A percentile compares a stretch with the other conserved stretches of the same genome.
These are phyloP conservation scores for Geotrichum bryndzae DNA, from an alignment of 1,139 yeast genomes.

Conservation along the genomic window DNA sequence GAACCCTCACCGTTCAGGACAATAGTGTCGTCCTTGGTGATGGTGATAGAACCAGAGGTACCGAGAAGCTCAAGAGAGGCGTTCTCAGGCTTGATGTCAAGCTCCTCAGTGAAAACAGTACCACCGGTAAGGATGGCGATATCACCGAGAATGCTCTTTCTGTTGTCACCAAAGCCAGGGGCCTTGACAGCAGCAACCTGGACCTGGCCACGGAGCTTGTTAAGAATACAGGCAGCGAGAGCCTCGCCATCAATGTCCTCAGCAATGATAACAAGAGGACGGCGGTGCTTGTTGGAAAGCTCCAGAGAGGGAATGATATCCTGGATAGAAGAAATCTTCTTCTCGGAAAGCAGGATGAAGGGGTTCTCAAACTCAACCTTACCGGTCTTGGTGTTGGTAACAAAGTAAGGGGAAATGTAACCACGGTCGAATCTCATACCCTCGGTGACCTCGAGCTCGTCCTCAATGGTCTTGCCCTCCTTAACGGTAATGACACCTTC, in stretches of 20 bases:
- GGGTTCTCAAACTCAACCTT: slow-evolving; percentile 98
- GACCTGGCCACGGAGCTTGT: slow-evolving; percentile 98
- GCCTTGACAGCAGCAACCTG: slow-evolving; percentile 99
- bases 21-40: slow-evolving; percentile 97
- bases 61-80: slow-evolving; percentile 91
- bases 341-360: slow-evolving; percentile 79
- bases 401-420: slow-evolving; percentile 94
- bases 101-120: slow-evolving; percentile 96
- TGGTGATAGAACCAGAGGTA: slow-evolving; percentile 84
- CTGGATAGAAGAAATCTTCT: slow-evolving; percentile 88
- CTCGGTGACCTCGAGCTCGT: slow-evolving; percentile 95
- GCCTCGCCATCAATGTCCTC: slow-evolving; percentile 99
- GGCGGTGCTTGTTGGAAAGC: slow-evolving; percentile 88
- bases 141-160: slow-evolving; percentile 96
- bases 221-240: slow-evolving; percentile 95
- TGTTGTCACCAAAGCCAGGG: slow-evolving; percentile 99
- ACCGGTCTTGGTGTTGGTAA: slow-evolving; percentile 93
- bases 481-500: slow-evolving; percentile 98
- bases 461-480: slow-evolving; percentile 96
- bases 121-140: slow-evolving; percentile 96
- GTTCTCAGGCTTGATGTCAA: slow-evolving; percentile 95
- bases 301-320: slow-evolving; percentile 93
- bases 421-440: slow-evolving; percentile 99
- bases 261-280: slow-evolving; percentile 91
- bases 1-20: slow-evolving; percentile 92